Conservation (phyloP, 495 filamentous ascomycete species). For the Venustampulla echinocandica region DNA sequence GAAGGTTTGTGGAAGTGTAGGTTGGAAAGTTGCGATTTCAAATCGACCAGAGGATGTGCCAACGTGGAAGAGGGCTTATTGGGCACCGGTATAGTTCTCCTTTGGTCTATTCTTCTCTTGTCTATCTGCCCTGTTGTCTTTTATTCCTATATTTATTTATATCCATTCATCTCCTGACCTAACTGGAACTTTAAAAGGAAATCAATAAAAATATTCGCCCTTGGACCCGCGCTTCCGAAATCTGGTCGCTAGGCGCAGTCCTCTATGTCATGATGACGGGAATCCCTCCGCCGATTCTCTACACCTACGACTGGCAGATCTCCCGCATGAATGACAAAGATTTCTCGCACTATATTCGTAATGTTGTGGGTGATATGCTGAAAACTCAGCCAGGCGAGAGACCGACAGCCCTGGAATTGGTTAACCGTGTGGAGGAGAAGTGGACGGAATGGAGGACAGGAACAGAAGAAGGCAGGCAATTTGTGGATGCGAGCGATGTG, state of each 20-base stretch:
- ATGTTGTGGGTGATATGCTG: conserved; percentile 22
- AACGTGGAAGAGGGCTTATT: neutral
- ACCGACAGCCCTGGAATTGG: conserved; percentile 12
- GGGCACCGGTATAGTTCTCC: neutral
- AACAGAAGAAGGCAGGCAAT: conserved; percentile 22
- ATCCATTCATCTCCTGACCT: neutral
- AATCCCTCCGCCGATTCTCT: conserved; percentile 16
- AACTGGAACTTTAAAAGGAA: conserved; percentile 15
- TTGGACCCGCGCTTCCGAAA: conserved; percentile 27
- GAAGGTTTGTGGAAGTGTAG: conserved; percentile 27
- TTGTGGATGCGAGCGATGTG: conserved; percentile 20
- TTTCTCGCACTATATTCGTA: conserved; percentile 21
- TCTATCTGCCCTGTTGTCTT: neutral
- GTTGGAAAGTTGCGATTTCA: conserved; percentile 4
- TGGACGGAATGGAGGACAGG: conserved; percentile 24
- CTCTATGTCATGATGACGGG: conserved; percentile 34
- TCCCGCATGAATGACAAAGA: conserved; percentile 24
- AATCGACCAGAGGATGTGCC: neutral
- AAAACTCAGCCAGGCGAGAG: conserved; percentile 14
- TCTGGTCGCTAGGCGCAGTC: conserved; percentile 28
- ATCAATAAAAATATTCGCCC: conserved; percentile 18
- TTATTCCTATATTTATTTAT: neutral
- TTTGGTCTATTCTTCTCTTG: neutral
- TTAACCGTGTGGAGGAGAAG: conserved; percentile 19
- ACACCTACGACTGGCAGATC: conserved; percentile 24